A percentile compares a stretch with the other conserved stretches of the same genome.
Conservation (phyloP, 495 filamentous ascomycete species). For the Aspergillus incahuasiensis region DNA sequence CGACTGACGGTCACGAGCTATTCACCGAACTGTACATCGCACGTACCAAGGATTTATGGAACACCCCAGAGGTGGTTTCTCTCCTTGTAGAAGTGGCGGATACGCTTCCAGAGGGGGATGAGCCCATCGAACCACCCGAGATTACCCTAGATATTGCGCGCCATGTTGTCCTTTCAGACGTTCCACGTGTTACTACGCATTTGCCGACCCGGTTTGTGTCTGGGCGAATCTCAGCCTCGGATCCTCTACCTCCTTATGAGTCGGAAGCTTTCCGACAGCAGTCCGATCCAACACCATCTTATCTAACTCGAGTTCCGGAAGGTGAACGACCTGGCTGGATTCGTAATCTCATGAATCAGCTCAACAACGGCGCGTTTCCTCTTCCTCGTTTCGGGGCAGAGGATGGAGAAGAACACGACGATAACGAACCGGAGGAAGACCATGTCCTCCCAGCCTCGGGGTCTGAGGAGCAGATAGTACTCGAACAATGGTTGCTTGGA, state of each 20-base stretch:
- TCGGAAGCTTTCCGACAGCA: slow-evolving; percentile 41
- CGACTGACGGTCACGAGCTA: slow-evolving; percentile 63
- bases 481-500: slow-evolving; percentile 36
- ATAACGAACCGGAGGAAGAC: slow-evolving; percentile 13
- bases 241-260: slow-evolving; percentile 43
- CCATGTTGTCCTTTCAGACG: slow-evolving; percentile 73
- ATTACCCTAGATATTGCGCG: slow-evolving; percentile 67
- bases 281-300: slow-evolving; percentile 35
- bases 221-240: slow-evolving; percentile 40
- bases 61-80: slow-evolving; percentile 64
- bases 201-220: slow-evolving; percentile 39
- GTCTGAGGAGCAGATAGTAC: slow-evolving; percentile 26
- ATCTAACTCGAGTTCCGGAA: slow-evolving; percentile 31
- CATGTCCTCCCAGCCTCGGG: slow-evolving; percentile 16
- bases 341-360: slow-evolving; percentile 37
- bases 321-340: slow-evolving; percentile 37
- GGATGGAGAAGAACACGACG: slow-evolving; percentile 16
- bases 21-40: slow-evolving; percentile 74
- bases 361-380: slow-evolving; percentile 29
- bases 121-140: slow-evolving; percentile 36
- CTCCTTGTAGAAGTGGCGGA: slow-evolving; percentile 71
- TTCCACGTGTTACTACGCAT: slow-evolving; percentile 46
- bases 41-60: slow-evolving; percentile 85
- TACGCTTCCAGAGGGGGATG: slow-evolving; percentile 38
- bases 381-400: slow-evolving; percentile 22